phyloP scores from a whole-genome alignment of 257 asterid genomes.

The Solanum paucissectum region DNA sequence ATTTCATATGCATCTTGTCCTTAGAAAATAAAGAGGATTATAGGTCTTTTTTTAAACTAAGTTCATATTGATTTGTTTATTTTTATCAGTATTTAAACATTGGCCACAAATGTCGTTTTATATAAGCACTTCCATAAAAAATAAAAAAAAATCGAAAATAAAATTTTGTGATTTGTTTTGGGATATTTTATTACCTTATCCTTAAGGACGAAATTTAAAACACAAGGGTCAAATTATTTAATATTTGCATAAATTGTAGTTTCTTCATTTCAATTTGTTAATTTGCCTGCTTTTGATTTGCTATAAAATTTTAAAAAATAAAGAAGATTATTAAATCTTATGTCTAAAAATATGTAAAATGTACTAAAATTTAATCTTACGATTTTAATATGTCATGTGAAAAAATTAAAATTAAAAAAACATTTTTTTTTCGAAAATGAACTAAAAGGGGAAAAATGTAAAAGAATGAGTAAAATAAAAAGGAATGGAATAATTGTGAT shows the following conservation, averaged over 20 bases:
- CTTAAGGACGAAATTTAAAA: background rate
- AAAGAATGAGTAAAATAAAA: background rate
- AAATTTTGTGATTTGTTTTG: background rate
- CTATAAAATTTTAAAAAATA: background rate
- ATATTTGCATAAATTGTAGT: background rate
- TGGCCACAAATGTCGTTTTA: background rate
- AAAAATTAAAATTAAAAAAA: background rate
- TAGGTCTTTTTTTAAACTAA: background rate
- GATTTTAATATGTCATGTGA: background rate
- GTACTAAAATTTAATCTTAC: background rate
- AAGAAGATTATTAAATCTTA: background rate
- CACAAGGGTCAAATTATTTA: background rate
- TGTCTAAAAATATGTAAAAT: background rate
- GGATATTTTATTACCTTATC: background rate
- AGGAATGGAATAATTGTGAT: background rate
- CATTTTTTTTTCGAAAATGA: too few species aligned
- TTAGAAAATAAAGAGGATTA: background rate
- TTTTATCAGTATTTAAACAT: background rate
- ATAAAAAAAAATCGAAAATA: background rate
- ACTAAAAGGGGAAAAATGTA: too few species aligned
- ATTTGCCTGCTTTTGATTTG: background rate
- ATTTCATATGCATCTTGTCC: background rate
- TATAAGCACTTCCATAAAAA: background rate
- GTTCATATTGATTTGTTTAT: too few species aligned
- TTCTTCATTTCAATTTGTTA: background rate